A percentile compares a stretch with the other conserved stretches of the same genome.
phyloP scores from a whole-genome alignment of 352 stramenopile species.

The Globisporangium okanoganense region DNA sequence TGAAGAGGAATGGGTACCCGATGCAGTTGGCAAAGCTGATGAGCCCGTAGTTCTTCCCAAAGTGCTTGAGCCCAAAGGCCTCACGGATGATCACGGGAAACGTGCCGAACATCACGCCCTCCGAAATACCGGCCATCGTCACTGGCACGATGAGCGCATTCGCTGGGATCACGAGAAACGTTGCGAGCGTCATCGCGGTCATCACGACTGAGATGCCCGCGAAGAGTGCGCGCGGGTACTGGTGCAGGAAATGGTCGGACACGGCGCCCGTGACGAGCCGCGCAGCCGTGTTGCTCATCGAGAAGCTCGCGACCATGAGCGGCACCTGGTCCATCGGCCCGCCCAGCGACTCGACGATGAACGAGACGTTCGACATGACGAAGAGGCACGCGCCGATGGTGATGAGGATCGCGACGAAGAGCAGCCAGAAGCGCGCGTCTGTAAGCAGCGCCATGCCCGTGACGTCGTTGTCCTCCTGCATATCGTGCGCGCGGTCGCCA shows the following conservation, averaged over 20 bases:
- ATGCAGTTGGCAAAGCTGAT: constrained; percentile 79
- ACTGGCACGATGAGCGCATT: constrained; percentile 49
- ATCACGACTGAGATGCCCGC: constrained; percentile 39
- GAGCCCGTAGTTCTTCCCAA: constrained; percentile 84
- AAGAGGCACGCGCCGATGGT: constrained; percentile 64
- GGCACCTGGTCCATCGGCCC: constrained; percentile 60
- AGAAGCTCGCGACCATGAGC: constrained; percentile 75
- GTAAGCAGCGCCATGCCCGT: constrained; percentile 50
- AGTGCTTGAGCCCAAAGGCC: constrained; percentile 70
- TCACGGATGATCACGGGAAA: constrained; percentile 83
- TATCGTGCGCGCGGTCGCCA: constrained; percentile 18
- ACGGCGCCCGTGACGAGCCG: constrained; percentile 52
- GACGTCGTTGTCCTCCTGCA: constrained; percentile 37
- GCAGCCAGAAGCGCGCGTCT: constrained; percentile 68
- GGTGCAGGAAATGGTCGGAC: constrained; percentile 48
- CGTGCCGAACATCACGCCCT: constrained; percentile 78
- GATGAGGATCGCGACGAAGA: constrained; percentile 76
- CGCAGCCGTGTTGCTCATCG: constrained; percentile 64
- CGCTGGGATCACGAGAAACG: constrained; percentile 52
- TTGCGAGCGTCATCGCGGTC: constrained; percentile 38
- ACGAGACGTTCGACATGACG: constrained; percentile 84
- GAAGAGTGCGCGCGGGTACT: constrained; percentile 58
- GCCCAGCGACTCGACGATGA: constrained; percentile 75
- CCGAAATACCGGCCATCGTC: constrained; percentile 54
- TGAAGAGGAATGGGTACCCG: constrained; percentile 76